phyloP scores from a whole-genome alignment of 2,329 filamentous ascomycete species.

The Penicillium sp. region DNA sequence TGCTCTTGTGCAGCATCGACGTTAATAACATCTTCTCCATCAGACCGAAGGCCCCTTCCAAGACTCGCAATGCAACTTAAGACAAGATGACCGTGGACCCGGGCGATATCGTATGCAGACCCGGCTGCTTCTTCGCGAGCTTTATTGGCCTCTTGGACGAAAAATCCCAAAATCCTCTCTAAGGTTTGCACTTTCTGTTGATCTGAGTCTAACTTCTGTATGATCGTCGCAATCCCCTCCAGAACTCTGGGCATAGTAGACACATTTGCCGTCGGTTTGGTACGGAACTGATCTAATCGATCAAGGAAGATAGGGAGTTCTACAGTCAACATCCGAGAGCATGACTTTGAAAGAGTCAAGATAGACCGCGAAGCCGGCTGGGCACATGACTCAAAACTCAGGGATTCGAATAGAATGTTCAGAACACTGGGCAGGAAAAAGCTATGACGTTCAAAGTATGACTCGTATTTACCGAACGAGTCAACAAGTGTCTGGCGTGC shows the following conservation, averaged over 20 bases:
- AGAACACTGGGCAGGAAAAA: constrained; percentile 41
- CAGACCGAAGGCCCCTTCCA: constrained; percentile 40
- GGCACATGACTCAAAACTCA: constrained; percentile 43
- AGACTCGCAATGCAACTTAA: constrained; percentile 44
- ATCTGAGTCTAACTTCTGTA: constrained; percentile 42
- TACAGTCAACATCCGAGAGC: constrained; percentile 39
- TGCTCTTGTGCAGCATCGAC: constrained; percentile 26
- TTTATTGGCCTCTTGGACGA: constrained; percentile 36
- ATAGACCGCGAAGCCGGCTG: constrained; percentile 46
- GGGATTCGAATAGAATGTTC: constrained; percentile 47
- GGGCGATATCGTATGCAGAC: constrained; percentile 35
- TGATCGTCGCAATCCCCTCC: constrained; percentile 47
- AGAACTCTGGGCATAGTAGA: constrained; percentile 44
- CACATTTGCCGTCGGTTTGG: constrained; percentile 36
- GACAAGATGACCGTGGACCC: constrained; percentile 34
- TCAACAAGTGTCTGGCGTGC: constrained; percentile 44
- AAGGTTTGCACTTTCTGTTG: constrained; percentile 41
- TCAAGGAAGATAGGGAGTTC: constrained; percentile 46
- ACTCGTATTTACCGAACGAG: constrained; percentile 45
- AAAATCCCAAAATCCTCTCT: constrained; percentile 38
- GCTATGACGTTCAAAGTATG: constrained; percentile 46
- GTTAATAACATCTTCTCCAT: constrained; percentile 38
- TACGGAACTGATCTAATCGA: constrained; percentile 41
- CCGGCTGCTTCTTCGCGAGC: constrained; percentile 32
- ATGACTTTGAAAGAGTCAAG: constrained; percentile 45